Evolutionary conservation across 441 rosid species (phyloP), one percentile per base, ranked within the genome.

Genomic region (Theobroma grandiflorum): DNA sequence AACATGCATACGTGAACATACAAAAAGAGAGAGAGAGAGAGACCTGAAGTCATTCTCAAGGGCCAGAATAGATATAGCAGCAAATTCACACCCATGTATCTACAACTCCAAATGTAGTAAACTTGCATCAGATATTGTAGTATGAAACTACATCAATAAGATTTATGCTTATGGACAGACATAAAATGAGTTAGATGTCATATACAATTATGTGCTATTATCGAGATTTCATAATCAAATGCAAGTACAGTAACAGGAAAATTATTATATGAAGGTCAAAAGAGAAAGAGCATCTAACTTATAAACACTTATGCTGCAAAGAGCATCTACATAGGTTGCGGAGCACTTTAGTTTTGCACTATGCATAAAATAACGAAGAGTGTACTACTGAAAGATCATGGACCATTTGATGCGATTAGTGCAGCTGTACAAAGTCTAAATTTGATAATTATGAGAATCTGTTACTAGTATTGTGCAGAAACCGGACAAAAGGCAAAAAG

Each of bases 11-110:
- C 65, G 58, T 57, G 15, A 3, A 45, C 18, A 65, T 6, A n/a
- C 18, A 4, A 49, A 43, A 75, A 22, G 65, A 80, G 72, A 6
- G 76, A 49, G 50, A 75, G 80, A 67, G 65, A 75, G 80, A 82
- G 75, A 94, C 97, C 98, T 91, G 93, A 87, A 90, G 81, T 89
- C 86, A 57, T 91, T 89, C 86, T 89, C 89, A 55, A 37, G 77
- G 57, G 91, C 83, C 79, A 93, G 76, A 76, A 91, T 79, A 53
- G 95, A 94, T 79, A 95, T 43, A 76, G 87, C 84, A 57, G 94
- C 91, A 81, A 90, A 89, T 89, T 95, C 99, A 87, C 88, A 77
- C 10, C 91, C 95, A 84, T 90, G 93, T 59, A 88, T 89, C 99
- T 95, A 83, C 52, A 86, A 76, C 61, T 58, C 78, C 81, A 78